Percentiles rank a stretch among this genome's conserved stretches.
Conservation (phyloP, 2,329 filamentous ascomycete genomes). For the Penicillium corylophilum region DNA sequence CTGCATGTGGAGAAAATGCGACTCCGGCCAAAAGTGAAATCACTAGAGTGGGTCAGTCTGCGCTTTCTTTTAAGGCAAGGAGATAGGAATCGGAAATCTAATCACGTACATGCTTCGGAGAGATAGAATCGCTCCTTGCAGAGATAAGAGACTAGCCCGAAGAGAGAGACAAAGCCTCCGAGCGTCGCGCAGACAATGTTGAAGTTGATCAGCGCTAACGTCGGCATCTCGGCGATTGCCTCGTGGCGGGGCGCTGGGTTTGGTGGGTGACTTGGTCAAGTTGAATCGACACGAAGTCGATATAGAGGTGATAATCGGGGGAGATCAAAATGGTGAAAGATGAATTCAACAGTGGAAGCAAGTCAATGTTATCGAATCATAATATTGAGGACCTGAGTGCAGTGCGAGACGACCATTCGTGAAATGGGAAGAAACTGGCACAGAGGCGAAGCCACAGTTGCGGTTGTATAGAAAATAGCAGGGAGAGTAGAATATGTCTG, state of each 20-base stretch:
- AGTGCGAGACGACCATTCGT: constrained; percentile 18
- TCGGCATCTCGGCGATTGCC: constrained; percentile 52
- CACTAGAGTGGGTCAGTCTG: constrained; percentile 52
- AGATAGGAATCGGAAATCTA: background rate
- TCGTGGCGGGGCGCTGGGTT: constrained; percentile 1
- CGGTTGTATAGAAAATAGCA: background rate
- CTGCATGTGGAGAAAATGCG: constrained; percentile 72
- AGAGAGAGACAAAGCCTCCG: constrained; percentile 86
- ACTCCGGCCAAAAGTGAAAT: constrained; percentile 80
- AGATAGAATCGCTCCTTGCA: constrained; percentile 88
- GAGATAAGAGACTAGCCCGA: constrained; percentile 84
- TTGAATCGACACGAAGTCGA: background rate
- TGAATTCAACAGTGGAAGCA: constrained; percentile 4
- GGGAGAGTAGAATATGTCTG: background rate
- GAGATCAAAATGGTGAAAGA: background rate
- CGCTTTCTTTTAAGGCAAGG: background rate
- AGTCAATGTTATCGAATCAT: constrained; percentile 43
- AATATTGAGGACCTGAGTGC: constrained; percentile 15
- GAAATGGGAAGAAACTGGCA: constrained; percentile 1
- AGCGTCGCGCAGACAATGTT: constrained; percentile 79
- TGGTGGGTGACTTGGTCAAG: background rate
- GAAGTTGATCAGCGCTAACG: constrained; percentile 69
- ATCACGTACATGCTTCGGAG: constrained; percentile 75
- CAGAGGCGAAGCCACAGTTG: background rate
- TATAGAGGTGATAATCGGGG: background rate